Percentiles rank a stretch among this genome's conserved stretches.
These are phyloP conservation scores for Ganoderma multipileum DNA, from an alignment of 1,284 basidiomycete species.

Conservation along the genomic window DNA sequence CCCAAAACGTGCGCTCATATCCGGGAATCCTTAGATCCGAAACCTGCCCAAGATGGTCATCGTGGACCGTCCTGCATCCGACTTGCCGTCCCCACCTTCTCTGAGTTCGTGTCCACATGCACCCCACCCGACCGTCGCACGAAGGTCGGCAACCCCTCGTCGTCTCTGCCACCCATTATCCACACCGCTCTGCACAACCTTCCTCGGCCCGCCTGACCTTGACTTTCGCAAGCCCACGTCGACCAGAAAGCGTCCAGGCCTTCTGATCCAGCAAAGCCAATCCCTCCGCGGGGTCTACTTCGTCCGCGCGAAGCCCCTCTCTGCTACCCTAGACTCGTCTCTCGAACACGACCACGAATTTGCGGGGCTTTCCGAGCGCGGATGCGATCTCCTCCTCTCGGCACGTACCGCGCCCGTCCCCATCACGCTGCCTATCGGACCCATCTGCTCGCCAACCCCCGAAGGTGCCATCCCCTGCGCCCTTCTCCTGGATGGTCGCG, in stretches of 20 bases:
- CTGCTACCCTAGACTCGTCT: conserved; percentile 10
- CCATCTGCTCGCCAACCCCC: conserved; percentile 27
- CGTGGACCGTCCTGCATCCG: conserved; percentile 18
- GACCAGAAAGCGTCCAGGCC: conserved; percentile 10
- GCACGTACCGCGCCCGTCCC: conserved; percentile 4
- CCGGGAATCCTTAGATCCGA: background rate
- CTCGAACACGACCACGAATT: conserved; percentile 1
- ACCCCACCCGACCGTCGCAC: conserved; percentile 30
- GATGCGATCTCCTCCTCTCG: conserved; percentile 8
- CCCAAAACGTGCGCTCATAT: background rate
- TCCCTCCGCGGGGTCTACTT: conserved; percentile 23
- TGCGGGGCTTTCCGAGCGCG: conserved; percentile 10
- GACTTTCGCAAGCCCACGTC: conserved; percentile 7
- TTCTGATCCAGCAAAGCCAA: conserved; percentile 23
- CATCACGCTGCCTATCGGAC: conserved; percentile 27
- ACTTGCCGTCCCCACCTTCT: conserved; percentile 16
- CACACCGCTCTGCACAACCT: conserved; percentile 2
- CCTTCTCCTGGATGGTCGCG: conserved; percentile 24
- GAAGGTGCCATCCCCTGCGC: conserved; percentile 21
- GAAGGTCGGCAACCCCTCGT: conserved; percentile 14
- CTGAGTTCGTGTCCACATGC: conserved; percentile 18
- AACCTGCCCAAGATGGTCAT: background rate
- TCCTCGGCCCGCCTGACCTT: conserved; percentile 19
- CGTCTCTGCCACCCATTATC: conserved; percentile 14
- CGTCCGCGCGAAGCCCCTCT: conserved; percentile 19